Conservation (phyloP, 2,329 filamentous ascomycete genomes). For the Colletotrichum australisinense region DNA sequence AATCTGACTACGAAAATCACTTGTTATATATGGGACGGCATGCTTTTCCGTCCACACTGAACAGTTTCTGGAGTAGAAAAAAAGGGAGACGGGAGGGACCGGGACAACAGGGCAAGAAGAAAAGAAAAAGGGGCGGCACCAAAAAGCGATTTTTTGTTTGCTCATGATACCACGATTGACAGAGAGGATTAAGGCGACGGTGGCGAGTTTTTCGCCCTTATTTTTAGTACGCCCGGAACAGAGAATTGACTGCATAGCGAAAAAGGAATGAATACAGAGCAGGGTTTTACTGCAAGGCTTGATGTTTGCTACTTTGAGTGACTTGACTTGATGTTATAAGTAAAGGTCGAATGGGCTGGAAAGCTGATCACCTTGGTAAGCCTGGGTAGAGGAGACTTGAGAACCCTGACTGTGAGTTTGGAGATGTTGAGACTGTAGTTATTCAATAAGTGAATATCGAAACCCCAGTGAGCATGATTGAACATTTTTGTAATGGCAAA, state of each 20-base stretch:
- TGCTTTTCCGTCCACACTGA: not conserved
- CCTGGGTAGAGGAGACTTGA: no score
- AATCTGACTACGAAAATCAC: not conserved
- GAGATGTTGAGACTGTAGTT: no score
- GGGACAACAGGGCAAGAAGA: not conserved
- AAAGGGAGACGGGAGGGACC: not conserved
- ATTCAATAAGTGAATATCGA: no score
- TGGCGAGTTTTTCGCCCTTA: not conserved
- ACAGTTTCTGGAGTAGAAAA: not conserved
- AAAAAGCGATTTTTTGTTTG: slow-evolving; percentile 33
- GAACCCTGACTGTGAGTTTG: no score
- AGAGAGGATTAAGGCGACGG: not conserved
- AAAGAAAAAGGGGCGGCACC: slow-evolving; percentile 24
- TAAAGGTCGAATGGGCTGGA: no score
- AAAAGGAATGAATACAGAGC: not conserved
- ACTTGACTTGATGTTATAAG: not conserved
- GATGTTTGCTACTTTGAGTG: not conserved
- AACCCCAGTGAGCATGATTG: no score
- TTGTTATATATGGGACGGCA: slow-evolving; percentile 6
- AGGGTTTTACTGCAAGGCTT: not conserved
- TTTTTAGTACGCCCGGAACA: not conserved
- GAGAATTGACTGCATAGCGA: slow-evolving; percentile 8
- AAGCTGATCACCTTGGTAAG: no score
- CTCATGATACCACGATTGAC: slow-evolving; percentile 34
- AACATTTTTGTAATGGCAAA: not conserved